Evolutionary conservation across 148 eudicot species (phyloP).

Genomic region (Vaccinium myrtillus): DNA sequence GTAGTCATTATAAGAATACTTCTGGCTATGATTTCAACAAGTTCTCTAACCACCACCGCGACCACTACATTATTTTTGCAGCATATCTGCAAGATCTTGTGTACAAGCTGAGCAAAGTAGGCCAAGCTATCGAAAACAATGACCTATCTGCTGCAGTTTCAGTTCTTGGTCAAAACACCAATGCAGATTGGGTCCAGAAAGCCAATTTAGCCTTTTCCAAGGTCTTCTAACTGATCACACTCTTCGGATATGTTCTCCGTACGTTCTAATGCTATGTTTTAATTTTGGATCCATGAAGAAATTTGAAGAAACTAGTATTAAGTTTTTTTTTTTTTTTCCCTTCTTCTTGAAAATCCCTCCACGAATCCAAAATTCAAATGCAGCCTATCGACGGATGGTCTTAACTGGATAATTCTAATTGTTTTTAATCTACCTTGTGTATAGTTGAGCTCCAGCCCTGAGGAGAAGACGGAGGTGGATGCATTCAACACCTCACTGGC

Average conservation of each 20-base stretch:
- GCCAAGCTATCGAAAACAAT: constrained; percentile 94
- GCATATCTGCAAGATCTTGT: constrained; percentile 87
- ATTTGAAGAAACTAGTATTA: background rate
- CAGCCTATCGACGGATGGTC: background rate
- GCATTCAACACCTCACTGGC: constrained; percentile 63
- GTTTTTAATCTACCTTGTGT: background rate
- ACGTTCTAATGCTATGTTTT: background rate
- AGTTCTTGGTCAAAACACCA: constrained; percentile 58
- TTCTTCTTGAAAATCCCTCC: background rate
- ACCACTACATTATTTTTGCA: constrained; percentile 19
- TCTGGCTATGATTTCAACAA: background rate
- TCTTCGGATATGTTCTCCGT: background rate
- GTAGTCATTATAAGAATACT: background rate
- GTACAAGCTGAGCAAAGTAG: constrained; percentile 76
- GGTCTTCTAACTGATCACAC: constrained; percentile 31
- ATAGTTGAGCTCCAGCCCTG: constrained; percentile 71
- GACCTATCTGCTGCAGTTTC: constrained; percentile 71
- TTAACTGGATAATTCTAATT: background rate
- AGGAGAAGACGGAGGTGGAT: constrained; percentile 72
- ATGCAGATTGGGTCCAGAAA: constrained; percentile 81
- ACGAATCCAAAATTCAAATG: background rate
- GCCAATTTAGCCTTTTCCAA: constrained; percentile 77
- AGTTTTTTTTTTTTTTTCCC: background rate
- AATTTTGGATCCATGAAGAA: background rate
- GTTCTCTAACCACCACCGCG: background rate